Evolutionary conservation across 2,329 filamentous ascomycete genomes (phyloP).

Genomic region (Cladophialophora psammophila): DNA sequence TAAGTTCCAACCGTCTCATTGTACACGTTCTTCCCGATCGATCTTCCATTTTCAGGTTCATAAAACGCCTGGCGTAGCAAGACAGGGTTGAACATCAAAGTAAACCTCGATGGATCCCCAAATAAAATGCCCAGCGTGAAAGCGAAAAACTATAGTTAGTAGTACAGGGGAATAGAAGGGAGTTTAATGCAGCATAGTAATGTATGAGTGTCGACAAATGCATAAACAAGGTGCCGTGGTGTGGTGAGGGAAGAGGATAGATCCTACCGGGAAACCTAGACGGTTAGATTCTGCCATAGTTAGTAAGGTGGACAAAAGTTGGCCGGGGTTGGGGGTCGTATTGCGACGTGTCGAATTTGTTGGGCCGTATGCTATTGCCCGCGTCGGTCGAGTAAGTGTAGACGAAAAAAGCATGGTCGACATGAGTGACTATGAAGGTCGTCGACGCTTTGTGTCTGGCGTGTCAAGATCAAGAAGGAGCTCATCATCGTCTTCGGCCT

Average conservation of each 20-base stretch:
- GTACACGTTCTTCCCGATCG: background rate
- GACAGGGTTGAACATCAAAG: background rate
- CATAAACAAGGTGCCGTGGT: slow-evolving; percentile 2
- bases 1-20: slow-evolving; percentile 16
- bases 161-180: slow-evolving; percentile 28
- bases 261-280: slow-evolving; percentile 15
- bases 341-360: background rate
- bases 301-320: slow-evolving; percentile 14
- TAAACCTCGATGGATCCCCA: background rate
- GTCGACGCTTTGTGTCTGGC: slow-evolving; percentile 38
- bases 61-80: background rate
- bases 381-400: background rate
- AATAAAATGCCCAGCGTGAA: slow-evolving; percentile 3
- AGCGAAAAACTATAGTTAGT: slow-evolving; percentile 31
- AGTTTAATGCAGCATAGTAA: background rate
- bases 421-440: slow-evolving; percentile 29
- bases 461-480: slow-evolving; percentile 37
- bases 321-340: background rate
- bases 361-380: background rate
- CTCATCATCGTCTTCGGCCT: slow-evolving; percentile 39
- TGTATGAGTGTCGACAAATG: background rate
- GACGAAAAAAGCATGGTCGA: background rate
- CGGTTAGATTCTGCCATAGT: slow-evolving; percentile 21
- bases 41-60: slow-evolving; percentile 1
- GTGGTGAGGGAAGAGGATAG: background rate